phyloP scores from a whole-genome alignment of 2,329 filamentous ascomycete species.

The Dactylellina haptotyla region DNA sequence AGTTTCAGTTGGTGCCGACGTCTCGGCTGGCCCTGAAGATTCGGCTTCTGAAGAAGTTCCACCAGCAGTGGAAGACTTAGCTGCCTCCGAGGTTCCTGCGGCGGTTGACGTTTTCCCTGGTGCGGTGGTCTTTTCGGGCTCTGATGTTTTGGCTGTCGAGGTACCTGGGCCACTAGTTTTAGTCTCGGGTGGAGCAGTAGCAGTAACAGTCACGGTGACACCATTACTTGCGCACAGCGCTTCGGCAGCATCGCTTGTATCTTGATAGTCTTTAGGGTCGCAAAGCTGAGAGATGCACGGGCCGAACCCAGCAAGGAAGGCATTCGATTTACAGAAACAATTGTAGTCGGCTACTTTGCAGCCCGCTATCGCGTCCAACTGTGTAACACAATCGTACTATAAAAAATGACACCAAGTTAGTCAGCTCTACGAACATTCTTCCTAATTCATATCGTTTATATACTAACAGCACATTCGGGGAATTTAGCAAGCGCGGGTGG shows the following conservation, averaged over 20 bases:
- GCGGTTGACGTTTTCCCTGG: not conserved
- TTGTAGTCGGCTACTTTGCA: slow-evolving; percentile 13
- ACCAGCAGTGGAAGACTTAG: not conserved
- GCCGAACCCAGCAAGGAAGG: slow-evolving; percentile 22
- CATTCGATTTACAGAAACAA: slow-evolving; percentile 28
- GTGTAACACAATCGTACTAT: slow-evolving; percentile 27
- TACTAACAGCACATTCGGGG: slow-evolving; percentile 41
- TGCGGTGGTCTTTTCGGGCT: slow-evolving; percentile 1
- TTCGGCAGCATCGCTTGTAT: slow-evolving; percentile 23
- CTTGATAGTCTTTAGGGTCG: slow-evolving; percentile 8
- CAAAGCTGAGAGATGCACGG: slow-evolving; percentile 23
- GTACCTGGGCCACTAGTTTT: not conserved
- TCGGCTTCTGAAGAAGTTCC: slow-evolving; percentile 4
- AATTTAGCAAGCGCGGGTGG: slow-evolving; percentile 12
- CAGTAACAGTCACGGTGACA: slow-evolving; percentile 39
- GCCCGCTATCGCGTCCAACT: slow-evolving; percentile 13
- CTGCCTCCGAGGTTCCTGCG: not conserved
- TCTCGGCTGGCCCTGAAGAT: slow-evolving; percentile 4
- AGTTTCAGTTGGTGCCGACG: not conserved
- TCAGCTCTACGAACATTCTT: no score
- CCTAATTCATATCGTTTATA: slow-evolving; percentile 9
- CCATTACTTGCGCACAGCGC: slow-evolving; percentile 20
- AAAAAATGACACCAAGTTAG: not conserved
- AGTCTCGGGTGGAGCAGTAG: slow-evolving; percentile 15
- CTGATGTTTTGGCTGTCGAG: not conserved